A percentile compares a stretch with the other conserved stretches of the same genome.
These are phyloP conservation scores for Pseudohyphozyma bogoriensis DNA, from an alignment of 768 basidiomycete genomes.

Conservation along the genomic window DNA sequence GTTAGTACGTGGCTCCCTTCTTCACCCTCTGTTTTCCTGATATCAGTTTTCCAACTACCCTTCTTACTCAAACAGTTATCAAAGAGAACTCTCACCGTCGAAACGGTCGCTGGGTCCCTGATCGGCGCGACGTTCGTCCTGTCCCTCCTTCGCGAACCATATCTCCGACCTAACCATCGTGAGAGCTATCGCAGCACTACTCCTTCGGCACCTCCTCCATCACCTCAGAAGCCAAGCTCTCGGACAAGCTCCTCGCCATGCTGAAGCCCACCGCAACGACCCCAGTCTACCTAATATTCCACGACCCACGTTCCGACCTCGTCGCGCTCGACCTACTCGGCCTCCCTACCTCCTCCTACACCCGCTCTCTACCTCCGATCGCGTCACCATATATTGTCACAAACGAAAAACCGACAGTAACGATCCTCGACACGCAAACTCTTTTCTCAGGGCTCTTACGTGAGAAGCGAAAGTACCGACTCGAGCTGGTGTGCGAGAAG, in stretches of 20 bases:
- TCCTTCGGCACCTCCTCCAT: conserved; percentile 55
- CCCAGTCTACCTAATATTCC: conserved; percentile 68
- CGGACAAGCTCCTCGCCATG: conserved; percentile 36
- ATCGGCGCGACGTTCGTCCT: conserved; percentile 51
- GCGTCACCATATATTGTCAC: neutral
- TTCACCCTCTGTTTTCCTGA: no score
- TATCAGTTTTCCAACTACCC: neutral
- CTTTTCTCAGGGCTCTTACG: conserved; percentile 9
- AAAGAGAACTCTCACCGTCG: conserved; percentile 50
- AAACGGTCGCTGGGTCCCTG: conserved; percentile 56
- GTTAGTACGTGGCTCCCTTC: conserved; percentile 49
- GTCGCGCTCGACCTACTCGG: conserved; percentile 68
- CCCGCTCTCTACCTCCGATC: conserved; percentile 26
- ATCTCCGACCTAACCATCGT: neutral
- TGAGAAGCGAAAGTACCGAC: conserved; percentile 43
- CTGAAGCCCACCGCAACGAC: conserved; percentile 38
- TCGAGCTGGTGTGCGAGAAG: conserved; percentile 55
- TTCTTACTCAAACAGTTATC: conserved; percentile 41
- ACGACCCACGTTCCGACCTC: conserved; percentile 66
- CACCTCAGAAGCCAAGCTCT: conserved; percentile 41
- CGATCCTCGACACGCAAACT: conserved; percentile 18
- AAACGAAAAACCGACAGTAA: neutral
- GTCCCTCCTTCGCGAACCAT: neutral
- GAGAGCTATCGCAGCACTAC: conserved; percentile 47
- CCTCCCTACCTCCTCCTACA: conserved; percentile 52